Evolutionary conservation across 2,329 filamentous ascomycete species (phyloP).

Genomic region (Celoporthe dispersa): DNA sequence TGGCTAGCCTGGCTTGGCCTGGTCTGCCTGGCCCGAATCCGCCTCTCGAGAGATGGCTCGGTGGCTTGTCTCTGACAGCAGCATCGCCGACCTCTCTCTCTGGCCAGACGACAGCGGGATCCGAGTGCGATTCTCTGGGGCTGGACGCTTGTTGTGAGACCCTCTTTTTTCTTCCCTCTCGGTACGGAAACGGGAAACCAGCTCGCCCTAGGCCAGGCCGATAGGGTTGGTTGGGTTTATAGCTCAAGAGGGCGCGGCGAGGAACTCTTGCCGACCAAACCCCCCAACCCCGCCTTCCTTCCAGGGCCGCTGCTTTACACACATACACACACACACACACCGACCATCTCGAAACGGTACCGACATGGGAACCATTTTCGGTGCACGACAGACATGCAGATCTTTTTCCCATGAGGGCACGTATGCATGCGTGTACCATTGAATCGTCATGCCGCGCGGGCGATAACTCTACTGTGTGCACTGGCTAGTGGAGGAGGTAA

Average conservation of each 20-base stretch:
- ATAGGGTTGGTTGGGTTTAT: not conserved
- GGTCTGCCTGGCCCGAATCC: not conserved
- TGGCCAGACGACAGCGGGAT: not conserved
- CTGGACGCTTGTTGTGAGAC: not conserved
- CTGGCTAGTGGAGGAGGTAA: not conserved
- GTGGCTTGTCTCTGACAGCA: not conserved
- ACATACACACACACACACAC: not conserved
- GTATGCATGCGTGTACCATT: not conserved
- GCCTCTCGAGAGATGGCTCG: not conserved
- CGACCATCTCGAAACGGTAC: not conserved
- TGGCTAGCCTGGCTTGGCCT: conserved; percentile 23
- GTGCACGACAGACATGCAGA: not conserved
- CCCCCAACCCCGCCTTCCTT: too few relatives aligned
- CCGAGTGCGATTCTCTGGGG: not conserved
- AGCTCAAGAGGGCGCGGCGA: not conserved
- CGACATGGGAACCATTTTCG: not conserved
- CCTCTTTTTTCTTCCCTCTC: not conserved
- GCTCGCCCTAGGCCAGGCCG: conserved; percentile 17
- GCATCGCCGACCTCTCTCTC: not conserved
- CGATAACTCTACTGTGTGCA: not conserved
- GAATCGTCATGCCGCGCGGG: not conserved
- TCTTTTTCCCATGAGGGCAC: not conserved
- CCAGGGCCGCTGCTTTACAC: not conserved
- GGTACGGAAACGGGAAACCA: conserved; percentile 6
- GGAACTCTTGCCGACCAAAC: not conserved